Conservation (phyloP, 441 rosid genomes). For the Corymbia citriodora region DNA sequence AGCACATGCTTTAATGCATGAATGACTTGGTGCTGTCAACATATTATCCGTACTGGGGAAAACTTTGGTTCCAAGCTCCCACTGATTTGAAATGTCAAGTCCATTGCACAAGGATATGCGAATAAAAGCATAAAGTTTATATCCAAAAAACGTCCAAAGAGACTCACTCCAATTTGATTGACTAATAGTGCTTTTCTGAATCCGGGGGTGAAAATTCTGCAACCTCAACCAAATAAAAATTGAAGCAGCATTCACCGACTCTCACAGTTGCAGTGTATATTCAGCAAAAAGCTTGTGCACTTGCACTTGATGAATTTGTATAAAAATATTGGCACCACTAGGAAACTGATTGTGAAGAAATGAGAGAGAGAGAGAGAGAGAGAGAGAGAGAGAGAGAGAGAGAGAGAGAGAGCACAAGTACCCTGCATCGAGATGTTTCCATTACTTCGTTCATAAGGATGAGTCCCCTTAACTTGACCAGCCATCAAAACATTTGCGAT, state of each 20-base stretch:
- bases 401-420: conserved; percentile 7
- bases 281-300: not conserved
- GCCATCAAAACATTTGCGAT: conserved; percentile 65
- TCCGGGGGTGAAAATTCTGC: not conserved
- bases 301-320: not conserved
- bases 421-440: conserved; percentile 85
- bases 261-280: not conserved
- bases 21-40: not conserved
- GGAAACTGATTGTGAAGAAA: not conserved
- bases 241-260: not conserved
- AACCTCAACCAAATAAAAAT: not conserved
- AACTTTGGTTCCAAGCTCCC: not conserved
- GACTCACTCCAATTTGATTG: not conserved
- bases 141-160: not conserved
- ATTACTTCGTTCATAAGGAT: conserved; percentile 18
- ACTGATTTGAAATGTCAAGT: not conserved
- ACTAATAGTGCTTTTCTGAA: not conserved
- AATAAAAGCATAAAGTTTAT: not conserved
- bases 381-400: not conserved
- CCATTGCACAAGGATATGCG: not conserved
- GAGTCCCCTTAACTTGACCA: conserved; percentile 26
- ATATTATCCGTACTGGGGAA: not conserved
- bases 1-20: not conserved
- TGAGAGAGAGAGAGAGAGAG: not conserved
- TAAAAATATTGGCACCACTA: not conserved